Conservation (phyloP, 2,329 filamentous ascomycete genomes). For the Beauveria sp. region DNA sequence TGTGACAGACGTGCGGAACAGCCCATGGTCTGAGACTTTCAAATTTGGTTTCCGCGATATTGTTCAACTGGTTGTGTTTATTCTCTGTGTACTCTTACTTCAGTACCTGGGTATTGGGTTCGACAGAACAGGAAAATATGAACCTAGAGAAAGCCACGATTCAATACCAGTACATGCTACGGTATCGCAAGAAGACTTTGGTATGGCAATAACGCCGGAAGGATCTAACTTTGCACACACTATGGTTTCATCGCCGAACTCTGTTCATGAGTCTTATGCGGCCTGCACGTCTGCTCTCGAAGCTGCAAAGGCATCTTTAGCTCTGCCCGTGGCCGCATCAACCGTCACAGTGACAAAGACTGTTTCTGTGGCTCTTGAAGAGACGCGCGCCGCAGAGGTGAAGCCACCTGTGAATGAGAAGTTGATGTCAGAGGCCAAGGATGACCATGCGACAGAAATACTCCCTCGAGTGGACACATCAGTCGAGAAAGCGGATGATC, state of each 20-base stretch:
- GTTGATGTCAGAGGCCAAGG: conserved; percentile 14
- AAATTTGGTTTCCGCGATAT: not conserved
- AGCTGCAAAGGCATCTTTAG: conserved; percentile 12
- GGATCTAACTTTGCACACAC: not conserved
- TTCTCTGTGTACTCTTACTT: conserved; percentile 3
- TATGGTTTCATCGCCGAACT: not conserved
- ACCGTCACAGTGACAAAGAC: conserved; percentile 28
- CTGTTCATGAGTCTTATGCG: conserved; percentile 17
- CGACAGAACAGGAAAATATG: not conserved
- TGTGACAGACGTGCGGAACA: too few species aligned
- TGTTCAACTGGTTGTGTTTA: conserved; percentile 1
- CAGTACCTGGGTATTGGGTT: conserved; percentile 6
- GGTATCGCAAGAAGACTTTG: not conserved
- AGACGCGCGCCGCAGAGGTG: not conserved
- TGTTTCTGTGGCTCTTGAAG: conserved; percentile 18
- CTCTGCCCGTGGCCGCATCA: not conserved
- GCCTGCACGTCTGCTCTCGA: conserved; percentile 18
- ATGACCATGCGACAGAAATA: not conserved
- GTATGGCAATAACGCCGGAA: not conserved
- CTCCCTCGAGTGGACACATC: conserved; percentile 7
- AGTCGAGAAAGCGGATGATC: not conserved
- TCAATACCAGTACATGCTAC: not conserved
- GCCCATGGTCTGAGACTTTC: not conserved
- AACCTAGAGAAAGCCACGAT: not conserved
- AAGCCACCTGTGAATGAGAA: not conserved